Conservation (phyloP, 1,284 basidiomycete genomes). For the Trichosporon faecale region DNA sequence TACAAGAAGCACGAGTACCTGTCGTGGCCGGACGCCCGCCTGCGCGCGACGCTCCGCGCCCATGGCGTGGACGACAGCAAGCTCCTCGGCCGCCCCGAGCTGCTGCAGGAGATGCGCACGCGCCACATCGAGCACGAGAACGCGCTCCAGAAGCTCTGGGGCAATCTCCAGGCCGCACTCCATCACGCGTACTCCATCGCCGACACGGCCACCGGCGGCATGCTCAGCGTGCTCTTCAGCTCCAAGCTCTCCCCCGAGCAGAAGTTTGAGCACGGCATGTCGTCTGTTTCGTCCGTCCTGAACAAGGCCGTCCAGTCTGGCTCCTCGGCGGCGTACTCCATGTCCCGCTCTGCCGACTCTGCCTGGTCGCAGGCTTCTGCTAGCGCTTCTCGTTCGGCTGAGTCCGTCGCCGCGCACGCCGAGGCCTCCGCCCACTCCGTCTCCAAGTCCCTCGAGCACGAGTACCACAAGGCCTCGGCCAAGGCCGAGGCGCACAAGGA, state of each 20-base stretch:
- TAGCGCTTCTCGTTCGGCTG: slow-evolving; percentile 16
- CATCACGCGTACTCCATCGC: slow-evolving; percentile 63
- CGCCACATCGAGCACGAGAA: slow-evolving; percentile 66
- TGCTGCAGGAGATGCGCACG: slow-evolving; percentile 68
- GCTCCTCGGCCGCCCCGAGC: slow-evolving; percentile 62
- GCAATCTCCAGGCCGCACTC: slow-evolving; percentile 62
- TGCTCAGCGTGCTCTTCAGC: slow-evolving; percentile 51
- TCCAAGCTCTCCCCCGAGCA: slow-evolving; percentile 50
- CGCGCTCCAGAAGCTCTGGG: slow-evolving; percentile 60
- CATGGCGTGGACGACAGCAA: slow-evolving; percentile 66
- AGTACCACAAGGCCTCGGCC: slow-evolving; percentile 39
- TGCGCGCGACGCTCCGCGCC: slow-evolving; percentile 75
- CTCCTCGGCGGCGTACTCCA: slow-evolving; percentile 28
- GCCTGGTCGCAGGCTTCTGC: slow-evolving; percentile 42
- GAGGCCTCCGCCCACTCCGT: slow-evolving; percentile 29
- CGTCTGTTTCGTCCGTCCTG: slow-evolving; percentile 41
- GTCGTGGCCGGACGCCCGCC: slow-evolving; percentile 82
- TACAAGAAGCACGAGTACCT: slow-evolving; percentile 61
- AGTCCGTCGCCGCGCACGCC: slow-evolving; percentile 8
- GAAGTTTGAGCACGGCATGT: slow-evolving; percentile 48
- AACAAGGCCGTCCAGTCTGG: slow-evolving; percentile 37
- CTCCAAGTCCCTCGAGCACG: slow-evolving; percentile 34
- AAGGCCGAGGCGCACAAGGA: slow-evolving; percentile 40
- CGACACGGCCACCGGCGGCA: slow-evolving; percentile 56
- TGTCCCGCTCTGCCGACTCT: slow-evolving; percentile 31